Conservation (phyloP, 1,284 basidiomycete species). For the Leucoagaricus sp. region DNA sequence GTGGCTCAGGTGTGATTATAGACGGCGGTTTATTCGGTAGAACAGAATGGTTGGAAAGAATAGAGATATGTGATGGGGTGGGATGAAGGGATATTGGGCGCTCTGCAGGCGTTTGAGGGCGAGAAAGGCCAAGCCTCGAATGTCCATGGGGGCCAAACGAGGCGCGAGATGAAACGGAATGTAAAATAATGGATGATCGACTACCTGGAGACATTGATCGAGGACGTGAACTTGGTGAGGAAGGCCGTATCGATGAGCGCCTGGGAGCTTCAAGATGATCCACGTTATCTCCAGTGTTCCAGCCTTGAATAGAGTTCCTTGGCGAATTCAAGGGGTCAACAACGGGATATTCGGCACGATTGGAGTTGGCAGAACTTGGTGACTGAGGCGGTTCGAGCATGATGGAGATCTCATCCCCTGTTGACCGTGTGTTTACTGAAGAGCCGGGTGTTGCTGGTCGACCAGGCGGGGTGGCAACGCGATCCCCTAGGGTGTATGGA, state of each 20-base stretch:
- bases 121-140: background rate
- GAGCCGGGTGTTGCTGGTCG: background rate
- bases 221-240: background rate
- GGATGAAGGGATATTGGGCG: background rate
- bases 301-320: background rate
- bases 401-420: background rate
- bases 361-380: background rate
- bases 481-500: background rate
- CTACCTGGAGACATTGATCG: slow-evolving; percentile 3
- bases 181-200: background rate
- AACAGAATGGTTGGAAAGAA: background rate
- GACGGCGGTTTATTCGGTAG: background rate
- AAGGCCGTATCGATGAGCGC: background rate
- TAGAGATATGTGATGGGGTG: background rate
- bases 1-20: background rate
- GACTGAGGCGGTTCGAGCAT: slow-evolving; percentile 5
- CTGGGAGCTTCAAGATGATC: slow-evolving; percentile 1
- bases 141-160: background rate
- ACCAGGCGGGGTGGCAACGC: background rate
- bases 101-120: background rate
- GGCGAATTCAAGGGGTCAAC: background rate
- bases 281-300: background rate
- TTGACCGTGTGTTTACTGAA: background rate
- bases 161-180: background rate
- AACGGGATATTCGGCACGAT: background rate